Evolutionary conservation across 202 grass and related monocot species (phyloP).

Genomic region (Zizania palustris): DNA sequence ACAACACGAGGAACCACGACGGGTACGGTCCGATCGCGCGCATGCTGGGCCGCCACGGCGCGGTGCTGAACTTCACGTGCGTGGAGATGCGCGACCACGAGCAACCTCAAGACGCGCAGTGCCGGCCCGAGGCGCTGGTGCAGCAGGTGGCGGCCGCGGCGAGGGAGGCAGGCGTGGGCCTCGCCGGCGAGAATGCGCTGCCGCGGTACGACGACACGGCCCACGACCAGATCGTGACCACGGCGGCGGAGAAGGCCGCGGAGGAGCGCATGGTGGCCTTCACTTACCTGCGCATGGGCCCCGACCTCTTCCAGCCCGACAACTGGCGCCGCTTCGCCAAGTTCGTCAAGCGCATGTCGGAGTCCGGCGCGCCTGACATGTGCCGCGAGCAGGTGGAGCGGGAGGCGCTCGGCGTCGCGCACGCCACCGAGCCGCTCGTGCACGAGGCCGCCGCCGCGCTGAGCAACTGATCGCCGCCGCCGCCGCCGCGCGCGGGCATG

Average conservation of each 20-base stretch:
- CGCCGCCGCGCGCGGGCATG: neutral
- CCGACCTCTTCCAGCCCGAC: conserved; percentile 56
- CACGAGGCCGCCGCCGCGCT: conserved; percentile 63
- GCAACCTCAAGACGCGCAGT: conserved; percentile 66
- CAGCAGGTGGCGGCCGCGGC: conserved; percentile 57
- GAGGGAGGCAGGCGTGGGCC: conserved; percentile 39
- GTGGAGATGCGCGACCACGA: conserved; percentile 72
- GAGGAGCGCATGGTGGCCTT: conserved; percentile 67
- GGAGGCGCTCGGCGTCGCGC: conserved; percentile 47
- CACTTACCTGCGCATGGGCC: conserved; percentile 66
- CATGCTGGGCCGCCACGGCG: conserved; percentile 62
- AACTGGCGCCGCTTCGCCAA: conserved; percentile 68
- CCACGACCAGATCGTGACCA: conserved; percentile 55
- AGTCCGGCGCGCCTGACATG: conserved; percentile 26
- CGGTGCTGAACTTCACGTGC: conserved; percentile 75
- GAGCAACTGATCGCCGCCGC: neutral
- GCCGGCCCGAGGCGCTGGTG: conserved; percentile 60
- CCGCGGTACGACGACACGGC: conserved; percentile 69
- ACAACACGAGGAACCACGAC: conserved; percentile 63
- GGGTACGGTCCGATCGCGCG: conserved; percentile 64
- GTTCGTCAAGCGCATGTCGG: conserved; percentile 64
- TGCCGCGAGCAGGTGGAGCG: conserved; percentile 60
- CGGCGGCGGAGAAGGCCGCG: conserved; percentile 36
- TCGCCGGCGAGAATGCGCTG: conserved; percentile 70
- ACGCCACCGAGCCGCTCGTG: conserved; percentile 52